Percentiles rank a stretch among this genome's conserved stretches.
phyloP scores from a whole-genome alignment of 2,329 filamentous ascomycete species.

The Nakataea oryzae region DNA sequence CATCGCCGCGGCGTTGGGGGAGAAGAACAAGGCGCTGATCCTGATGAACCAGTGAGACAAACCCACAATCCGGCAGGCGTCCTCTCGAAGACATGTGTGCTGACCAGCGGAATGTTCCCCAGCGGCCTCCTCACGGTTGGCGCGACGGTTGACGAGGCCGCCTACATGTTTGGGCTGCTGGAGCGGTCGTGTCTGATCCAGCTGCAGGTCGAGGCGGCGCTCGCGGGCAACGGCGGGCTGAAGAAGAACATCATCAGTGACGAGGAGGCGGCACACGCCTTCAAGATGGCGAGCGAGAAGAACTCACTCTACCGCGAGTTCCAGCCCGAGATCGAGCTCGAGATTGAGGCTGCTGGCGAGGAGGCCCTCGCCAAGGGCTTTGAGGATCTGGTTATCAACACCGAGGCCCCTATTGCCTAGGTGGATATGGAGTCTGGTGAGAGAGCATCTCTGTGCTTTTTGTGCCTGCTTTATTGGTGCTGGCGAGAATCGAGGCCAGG shows the following conservation, averaged over 20 bases:
- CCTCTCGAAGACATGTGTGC: neutral
- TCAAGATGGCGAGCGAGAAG: slow-evolving; percentile 33
- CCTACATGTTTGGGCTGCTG: slow-evolving; percentile 57
- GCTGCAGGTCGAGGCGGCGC: slow-evolving; percentile 55
- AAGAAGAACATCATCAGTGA: slow-evolving; percentile 27
- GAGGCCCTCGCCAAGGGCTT: slow-evolving; percentile 15
- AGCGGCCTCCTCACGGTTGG: slow-evolving; percentile 59
- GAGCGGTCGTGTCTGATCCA: slow-evolving; percentile 62
- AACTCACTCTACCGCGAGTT: slow-evolving; percentile 33
- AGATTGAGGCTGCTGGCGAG: slow-evolving; percentile 29
- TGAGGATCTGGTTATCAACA: slow-evolving; percentile 5
- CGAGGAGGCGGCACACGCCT: slow-evolving; percentile 28
- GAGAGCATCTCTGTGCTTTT: neutral
- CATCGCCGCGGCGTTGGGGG: slow-evolving; percentile 52
- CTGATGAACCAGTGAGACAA: slow-evolving; percentile 48
- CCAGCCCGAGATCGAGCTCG: slow-evolving; percentile 34
- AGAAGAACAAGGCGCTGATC: slow-evolving; percentile 48
- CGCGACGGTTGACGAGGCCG: slow-evolving; percentile 62
- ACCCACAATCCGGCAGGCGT: neutral
- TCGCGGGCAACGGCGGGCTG: slow-evolving; percentile 13
- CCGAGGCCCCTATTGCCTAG: neutral
- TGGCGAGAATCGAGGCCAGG: too few species aligned
- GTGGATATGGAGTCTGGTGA: too few species aligned
- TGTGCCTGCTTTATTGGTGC: too few species aligned
- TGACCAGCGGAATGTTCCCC: neutral